Percentiles rank a stretch among this genome's conserved stretches.
Evolutionary conservation across 2,329 filamentous ascomycete species (phyloP).

Genomic region (Aspergillus uvarum): DNA sequence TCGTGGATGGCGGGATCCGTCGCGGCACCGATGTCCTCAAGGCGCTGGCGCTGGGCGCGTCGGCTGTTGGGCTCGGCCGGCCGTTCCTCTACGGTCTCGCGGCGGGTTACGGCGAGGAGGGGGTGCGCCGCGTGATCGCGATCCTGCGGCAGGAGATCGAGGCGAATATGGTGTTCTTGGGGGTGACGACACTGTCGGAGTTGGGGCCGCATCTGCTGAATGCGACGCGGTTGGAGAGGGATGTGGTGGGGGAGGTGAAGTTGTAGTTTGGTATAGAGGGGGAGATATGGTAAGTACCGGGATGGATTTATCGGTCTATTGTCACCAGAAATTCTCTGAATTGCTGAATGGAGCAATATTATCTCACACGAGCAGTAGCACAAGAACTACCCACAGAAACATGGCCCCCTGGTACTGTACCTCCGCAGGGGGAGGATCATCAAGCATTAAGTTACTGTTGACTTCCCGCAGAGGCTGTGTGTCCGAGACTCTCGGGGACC

Average conservation of each 20-base stretch:
- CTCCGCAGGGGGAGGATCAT: too few species aligned
- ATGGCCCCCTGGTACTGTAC: too few species aligned
- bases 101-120: constrained; percentile 57
- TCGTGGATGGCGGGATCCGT: constrained; percentile 65
- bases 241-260: constrained; percentile 32
- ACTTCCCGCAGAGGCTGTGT: too few species aligned
- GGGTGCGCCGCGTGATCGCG: constrained; percentile 47
- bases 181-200: constrained; percentile 29
- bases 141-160: constrained; percentile 37
- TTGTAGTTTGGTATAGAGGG: constrained; percentile 15
- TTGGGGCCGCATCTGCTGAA: constrained; percentile 34
- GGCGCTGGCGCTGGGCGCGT: constrained; percentile 64
- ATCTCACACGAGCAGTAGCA: too few species aligned
- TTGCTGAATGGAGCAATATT: too few species aligned
- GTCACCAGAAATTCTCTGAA: too few species aligned
- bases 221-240: constrained; percentile 31
- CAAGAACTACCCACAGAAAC: too few species aligned
- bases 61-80: constrained; percentile 62
- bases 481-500: too few species aligned
- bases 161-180: constrained; percentile 36
- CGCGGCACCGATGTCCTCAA: constrained; percentile 68
- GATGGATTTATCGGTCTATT: too few species aligned
- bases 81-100: constrained; percentile 61
- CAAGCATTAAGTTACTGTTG: too few species aligned
- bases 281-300: not conserved